phyloP scores from a whole-genome alignment of 148 eudicot genomes.

The Rhododendron vialii region DNA sequence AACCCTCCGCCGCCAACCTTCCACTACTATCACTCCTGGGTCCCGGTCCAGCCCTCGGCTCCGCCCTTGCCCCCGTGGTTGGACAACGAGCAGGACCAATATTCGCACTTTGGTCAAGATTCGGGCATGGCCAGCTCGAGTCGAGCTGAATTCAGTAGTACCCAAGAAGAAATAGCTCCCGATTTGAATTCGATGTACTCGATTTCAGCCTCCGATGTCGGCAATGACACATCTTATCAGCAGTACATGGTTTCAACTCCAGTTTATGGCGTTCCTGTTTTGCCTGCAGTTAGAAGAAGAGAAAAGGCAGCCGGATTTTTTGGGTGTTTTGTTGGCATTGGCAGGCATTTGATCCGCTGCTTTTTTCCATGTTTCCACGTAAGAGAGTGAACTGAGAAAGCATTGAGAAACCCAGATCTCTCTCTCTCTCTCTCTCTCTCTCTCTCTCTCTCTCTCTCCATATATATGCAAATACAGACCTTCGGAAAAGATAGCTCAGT shows the following conservation, averaged over 20 bases:
- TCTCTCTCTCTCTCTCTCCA: background rate
- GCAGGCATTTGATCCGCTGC: constrained; percentile 17
- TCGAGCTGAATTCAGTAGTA: constrained; percentile 2
- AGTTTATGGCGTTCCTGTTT: constrained; percentile 13
- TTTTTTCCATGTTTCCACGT: background rate
- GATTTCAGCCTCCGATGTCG: background rate
- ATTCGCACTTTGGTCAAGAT: background rate
- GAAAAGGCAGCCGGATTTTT: constrained; percentile 18
- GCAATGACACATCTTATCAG: constrained; percentile 21
- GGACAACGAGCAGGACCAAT: constrained; percentile 16
- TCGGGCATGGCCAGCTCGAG: constrained; percentile 5
- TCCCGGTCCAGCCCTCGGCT: constrained; percentile 36
- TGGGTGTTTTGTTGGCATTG: constrained; percentile 20
- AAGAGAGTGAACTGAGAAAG: background rate
- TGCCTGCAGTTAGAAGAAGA: constrained; percentile 12
- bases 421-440: background rate
- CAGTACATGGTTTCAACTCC: constrained; percentile 18
- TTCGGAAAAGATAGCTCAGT: background rate
- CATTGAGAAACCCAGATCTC: background rate
- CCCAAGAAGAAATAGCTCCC: constrained; percentile 8
- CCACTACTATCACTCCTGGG: constrained; percentile 11
- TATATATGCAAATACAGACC: background rate
- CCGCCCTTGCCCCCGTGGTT: constrained; percentile 46
- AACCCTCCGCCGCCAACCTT: constrained; percentile 19
- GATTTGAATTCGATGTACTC: background rate